These are phyloP conservation scores for Aspergillus pseudoterreus DNA, from an alignment of 2,329 filamentous ascomycete genomes.

Conservation along the genomic window DNA sequence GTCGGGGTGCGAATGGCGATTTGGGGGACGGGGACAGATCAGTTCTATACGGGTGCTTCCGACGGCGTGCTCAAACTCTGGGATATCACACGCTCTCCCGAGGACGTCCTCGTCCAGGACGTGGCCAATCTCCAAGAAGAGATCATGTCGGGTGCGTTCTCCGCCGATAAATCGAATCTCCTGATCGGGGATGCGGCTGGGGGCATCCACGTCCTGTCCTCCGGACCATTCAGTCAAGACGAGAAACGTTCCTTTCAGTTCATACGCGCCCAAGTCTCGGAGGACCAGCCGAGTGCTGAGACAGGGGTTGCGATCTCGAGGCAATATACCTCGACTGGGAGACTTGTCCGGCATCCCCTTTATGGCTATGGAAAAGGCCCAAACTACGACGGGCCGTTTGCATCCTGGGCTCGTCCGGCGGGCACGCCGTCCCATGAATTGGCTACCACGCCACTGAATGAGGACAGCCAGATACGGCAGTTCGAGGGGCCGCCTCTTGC, in stretches of 20 bases:
- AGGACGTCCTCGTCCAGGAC: constrained; percentile 52
- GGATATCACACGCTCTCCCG: constrained; percentile 52
- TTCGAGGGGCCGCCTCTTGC: constrained; percentile 23
- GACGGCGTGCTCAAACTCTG: constrained; percentile 59
- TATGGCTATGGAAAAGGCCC: constrained; percentile 41
- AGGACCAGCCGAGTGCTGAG: constrained; percentile 15
- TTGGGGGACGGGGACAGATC: constrained; percentile 51
- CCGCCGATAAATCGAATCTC: constrained; percentile 52
- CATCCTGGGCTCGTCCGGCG: constrained; percentile 35
- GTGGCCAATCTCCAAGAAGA: constrained; percentile 48
- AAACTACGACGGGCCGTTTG: constrained; percentile 39
- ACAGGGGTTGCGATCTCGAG: constrained; percentile 24
- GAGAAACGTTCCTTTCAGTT: constrained; percentile 22
- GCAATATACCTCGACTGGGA: constrained; percentile 28
- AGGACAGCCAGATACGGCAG: constrained; percentile 27
- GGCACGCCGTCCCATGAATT: constrained; percentile 19
- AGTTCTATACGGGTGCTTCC: constrained; percentile 58
- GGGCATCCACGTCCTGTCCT: constrained; percentile 50
- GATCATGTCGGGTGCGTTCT: constrained; percentile 58
- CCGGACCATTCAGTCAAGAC: constrained; percentile 23
- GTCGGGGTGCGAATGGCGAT: constrained; percentile 57
- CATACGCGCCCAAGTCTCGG: constrained; percentile 16
- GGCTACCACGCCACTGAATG: constrained; percentile 19
- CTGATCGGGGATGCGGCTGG: constrained; percentile 57
- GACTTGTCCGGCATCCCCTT: constrained; percentile 32